Evolutionary conservation across 1,284 basidiomycete genomes (phyloP), one percentile per base, ranked within the genome.

Genomic region (Naganishia sp.): DNA sequence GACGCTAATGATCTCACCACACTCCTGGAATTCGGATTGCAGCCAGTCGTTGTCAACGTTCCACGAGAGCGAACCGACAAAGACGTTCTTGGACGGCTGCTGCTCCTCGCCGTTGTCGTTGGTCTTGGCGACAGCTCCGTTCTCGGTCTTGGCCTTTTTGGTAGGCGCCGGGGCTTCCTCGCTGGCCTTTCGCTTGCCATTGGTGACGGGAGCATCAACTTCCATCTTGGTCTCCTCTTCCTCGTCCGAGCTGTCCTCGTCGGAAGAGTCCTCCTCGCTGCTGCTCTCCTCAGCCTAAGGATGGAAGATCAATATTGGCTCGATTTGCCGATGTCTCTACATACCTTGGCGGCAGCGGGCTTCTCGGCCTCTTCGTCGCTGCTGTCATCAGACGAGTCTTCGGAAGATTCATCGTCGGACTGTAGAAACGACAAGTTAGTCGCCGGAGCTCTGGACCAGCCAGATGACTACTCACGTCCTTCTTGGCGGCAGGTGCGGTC

Each of bases 1-100:
- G 16, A 92, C 93, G 44, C 87, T 87, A 71, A 88, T 85, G 72
- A 99, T 87, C 79, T 94, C 89, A 69, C 95, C 95, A 75, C 88
- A 94, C 64, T 85, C 83, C 56, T 88, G 87, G 74, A 99, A 98
- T 80, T 97, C 95, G 79, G 88, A 86, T 63, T 88, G 86, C 71
- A 99, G 87, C 86, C 94, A 93, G 80, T 97, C 95, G 79, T 94
- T 90, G 84, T 98, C 95, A 72, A 99, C 89, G 79, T 93, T 94
- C 94, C 94, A 99, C 42, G 92, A 95, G 59, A 99, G 85, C 70
- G 87, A 87, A 64, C 95, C 95, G 72, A 99, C 92, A 77, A 94
- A 99, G 74, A 98, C 86, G 61, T 88, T 89, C 77, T 85, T 88
- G 55, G 84, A 85, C 16, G 79, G 75, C 49, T 78, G 81, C 42